Base-by-base conservation (phyloP, 345 rosid species). In the Eucalyptus pauciflora region DNA sequence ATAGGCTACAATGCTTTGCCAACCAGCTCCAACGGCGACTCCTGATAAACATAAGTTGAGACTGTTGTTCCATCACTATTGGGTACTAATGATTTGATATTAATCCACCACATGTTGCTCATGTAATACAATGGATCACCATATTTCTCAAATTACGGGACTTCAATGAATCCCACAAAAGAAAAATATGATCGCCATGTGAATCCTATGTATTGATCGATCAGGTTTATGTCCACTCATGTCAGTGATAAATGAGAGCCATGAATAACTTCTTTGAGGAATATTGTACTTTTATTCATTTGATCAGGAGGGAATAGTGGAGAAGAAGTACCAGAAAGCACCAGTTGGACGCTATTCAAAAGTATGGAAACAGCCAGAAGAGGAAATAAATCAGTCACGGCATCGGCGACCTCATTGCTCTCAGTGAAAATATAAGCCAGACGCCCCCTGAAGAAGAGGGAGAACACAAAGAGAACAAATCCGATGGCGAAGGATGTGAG, bases 261-360 rank as follows among this genome's bases (percentile, higher is more conserved):
- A 14, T n/a, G 37, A 64, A 64, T 31, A 14, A 64, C 76, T 64
- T 64, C 37, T 29, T 6, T n/a, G 2, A 64, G 76, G 37, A 3
- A 64, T 64, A 64, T 13, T 64, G 76, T n/a, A n/a, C 37, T 64
- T 29, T 64, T n/a, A n/a, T 64, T 64, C 76, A 80, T 7, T 13
- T 25, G 45, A 50, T 13, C 6, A 43, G 10, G 50, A 18, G 33
- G 33, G 7, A 15, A 51, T 29, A 86, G 41, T 86, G 31, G 33
- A 31, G 31, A 37, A 51, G 90, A 64, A 16, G 85, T 93, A 96
- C 98, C 99, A 5, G 96, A 96, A 45, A 96, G 96, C 50, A 96
- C 99, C 15, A 98, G 99, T 60, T 96, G 99, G 87, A 96, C 91
- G 88, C 97, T 96, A 91, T 96, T 96, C 90, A 95, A 4, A 85